These are phyloP conservation scores for Geranium rotundifolium DNA, from an alignment of 345 rosid genomes.

Conservation along the genomic window DNA sequence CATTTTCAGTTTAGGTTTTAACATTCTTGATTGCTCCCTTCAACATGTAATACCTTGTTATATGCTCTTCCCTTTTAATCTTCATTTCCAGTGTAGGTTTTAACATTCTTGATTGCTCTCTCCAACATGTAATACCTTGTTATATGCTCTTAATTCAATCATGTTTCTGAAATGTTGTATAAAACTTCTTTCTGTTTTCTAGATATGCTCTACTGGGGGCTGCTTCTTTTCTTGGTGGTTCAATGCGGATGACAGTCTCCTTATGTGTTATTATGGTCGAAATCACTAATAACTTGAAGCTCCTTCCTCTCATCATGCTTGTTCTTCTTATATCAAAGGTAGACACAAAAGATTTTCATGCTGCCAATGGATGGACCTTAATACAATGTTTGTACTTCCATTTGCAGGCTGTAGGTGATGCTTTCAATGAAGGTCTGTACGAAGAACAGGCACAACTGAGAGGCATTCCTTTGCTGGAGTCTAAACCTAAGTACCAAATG, in stretches of 20 bases:
- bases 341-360: conserved; percentile 7
- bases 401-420: conserved; percentile 94
- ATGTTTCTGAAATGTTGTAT: conserved; percentile 10
- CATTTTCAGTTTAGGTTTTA: neutral
- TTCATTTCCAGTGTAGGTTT: neutral
- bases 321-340: conserved; percentile 99
- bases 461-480: conserved; percentile 84
- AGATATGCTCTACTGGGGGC: conserved; percentile 97
- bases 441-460: conserved; percentile 76
- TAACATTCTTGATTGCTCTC: neutral
- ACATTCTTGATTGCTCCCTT: neutral
- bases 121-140: neutral
- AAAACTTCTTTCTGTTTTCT: conserved; percentile 10
- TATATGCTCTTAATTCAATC: neutral
- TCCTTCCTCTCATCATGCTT: conserved; percentile 91
- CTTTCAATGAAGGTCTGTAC: conserved; percentile 87
- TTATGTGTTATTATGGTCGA: conserved; percentile 97
- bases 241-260: conserved; percentile 97
- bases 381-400: conserved; percentile 5
- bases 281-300: conserved; percentile 86
- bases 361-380: conserved; percentile 10
- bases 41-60: neutral
- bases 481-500: conserved; percentile 78
- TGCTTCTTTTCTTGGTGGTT: conserved; percentile 98
- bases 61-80: neutral